Conservation (phyloP, 306 rosid species). For the Dalbergia oliveri region DNA sequence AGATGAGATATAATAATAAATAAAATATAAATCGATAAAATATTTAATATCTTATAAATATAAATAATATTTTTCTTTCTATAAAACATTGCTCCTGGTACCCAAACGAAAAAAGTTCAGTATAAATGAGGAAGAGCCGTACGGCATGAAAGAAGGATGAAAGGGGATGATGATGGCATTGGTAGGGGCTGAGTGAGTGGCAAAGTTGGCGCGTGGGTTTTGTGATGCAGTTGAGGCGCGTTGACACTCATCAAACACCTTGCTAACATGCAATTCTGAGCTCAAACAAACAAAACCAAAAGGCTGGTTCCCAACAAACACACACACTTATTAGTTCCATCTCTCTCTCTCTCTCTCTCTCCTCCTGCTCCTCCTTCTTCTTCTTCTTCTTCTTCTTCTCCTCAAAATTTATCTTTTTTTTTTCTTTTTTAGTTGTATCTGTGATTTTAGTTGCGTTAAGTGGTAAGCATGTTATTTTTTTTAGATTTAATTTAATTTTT, state of each 20-base stretch:
- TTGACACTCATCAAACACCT: slow-evolving; percentile 36
- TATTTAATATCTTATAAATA: no score
- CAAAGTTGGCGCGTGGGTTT: slow-evolving; percentile 41
- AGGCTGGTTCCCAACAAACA: slow-evolving; percentile 7
- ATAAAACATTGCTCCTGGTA: no score
- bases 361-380: neutral
- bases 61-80: no score
- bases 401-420: slow-evolving; percentile 48
- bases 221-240: slow-evolving; percentile 27
- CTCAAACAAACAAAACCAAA: neutral
- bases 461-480: slow-evolving; percentile 57
- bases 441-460: slow-evolving; percentile 38
- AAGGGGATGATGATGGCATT: neutral
- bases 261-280: slow-evolving; percentile 52
- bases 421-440: slow-evolving; percentile 20
- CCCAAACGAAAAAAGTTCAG: no score
- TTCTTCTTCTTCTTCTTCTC: slow-evolving; percentile 45
- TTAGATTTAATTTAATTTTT: slow-evolving; percentile 25
- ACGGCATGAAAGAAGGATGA: neutral
- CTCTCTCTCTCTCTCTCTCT: slow-evolving; percentile 40
- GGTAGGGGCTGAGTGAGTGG: neutral
- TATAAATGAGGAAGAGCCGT: no score
- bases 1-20: no score
- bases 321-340: neutral
- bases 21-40: no score